Conservation (phyloP, 371 early-diverging fungal species). For the Entomophthora muscae region DNA sequence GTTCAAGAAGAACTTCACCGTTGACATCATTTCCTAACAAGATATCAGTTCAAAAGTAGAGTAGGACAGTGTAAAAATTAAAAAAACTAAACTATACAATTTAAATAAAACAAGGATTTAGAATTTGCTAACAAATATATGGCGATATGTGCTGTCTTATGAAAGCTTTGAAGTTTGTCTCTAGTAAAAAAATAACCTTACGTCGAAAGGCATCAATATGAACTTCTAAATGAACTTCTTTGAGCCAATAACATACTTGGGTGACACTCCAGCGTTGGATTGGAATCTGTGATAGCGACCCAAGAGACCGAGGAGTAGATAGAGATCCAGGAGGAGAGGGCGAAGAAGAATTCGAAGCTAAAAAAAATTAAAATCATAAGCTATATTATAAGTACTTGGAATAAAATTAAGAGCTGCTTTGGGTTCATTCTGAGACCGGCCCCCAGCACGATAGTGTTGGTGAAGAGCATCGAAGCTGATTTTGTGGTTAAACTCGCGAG, state of each 20-base stretch:
- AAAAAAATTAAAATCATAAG: neutral
- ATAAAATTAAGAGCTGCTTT: neutral
- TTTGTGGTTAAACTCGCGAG: neutral
- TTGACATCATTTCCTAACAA: slow-evolving; percentile 44
- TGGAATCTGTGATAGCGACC: neutral
- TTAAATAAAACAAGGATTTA: no score
- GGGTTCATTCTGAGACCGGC: neutral
- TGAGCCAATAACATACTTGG: neutral
- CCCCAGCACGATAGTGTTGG: neutral
- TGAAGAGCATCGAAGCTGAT: neutral
- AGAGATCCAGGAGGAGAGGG: neutral
- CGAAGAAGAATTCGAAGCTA: neutral
- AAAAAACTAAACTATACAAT: no score
- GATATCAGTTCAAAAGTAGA: no score
- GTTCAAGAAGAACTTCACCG: slow-evolving; percentile 62
- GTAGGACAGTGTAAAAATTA: no score
- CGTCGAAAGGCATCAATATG: neutral
- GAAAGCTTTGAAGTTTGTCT: no score
- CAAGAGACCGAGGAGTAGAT: neutral
- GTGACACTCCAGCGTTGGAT: neutral
- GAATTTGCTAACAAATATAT: no score
- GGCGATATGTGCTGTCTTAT: no score
- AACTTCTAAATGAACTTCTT: neutral
- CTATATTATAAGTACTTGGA: neutral
- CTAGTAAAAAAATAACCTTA: neutral